Percentiles rank a stretch among this genome's conserved stretches.
Evolutionary conservation across 2,329 filamentous ascomycete genomes (phyloP).

Genomic region (Aspergillus felis): DNA sequence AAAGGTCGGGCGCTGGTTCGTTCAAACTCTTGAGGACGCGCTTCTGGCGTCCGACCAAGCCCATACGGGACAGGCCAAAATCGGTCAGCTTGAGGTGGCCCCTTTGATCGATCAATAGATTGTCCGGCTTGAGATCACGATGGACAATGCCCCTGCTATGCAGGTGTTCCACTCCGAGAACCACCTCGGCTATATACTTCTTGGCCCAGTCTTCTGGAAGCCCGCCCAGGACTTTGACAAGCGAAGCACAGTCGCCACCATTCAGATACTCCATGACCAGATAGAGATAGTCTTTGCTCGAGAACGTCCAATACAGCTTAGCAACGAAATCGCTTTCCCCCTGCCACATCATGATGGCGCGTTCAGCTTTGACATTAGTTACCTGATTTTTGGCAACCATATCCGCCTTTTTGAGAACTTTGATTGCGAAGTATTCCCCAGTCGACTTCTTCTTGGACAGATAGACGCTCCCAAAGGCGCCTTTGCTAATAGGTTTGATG

Average conservation of each 20-base stretch:
- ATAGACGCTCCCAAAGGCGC: conserved; percentile 96
- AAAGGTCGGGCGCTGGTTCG: conserved; percentile 84
- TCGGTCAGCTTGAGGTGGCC: conserved; percentile 96
- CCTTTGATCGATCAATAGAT: conserved; percentile 92
- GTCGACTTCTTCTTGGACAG: conserved; percentile 98
- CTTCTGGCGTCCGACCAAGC: conserved; percentile 92
- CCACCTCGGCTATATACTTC: conserved; percentile 94
- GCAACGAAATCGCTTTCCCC: conserved; percentile 98
- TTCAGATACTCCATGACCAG: conserved; percentile 99
- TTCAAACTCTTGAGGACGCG: conserved; percentile 73
- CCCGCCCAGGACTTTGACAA: conserved; percentile 90
- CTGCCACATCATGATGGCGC: conserved; percentile 99
- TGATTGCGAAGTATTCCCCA: conserved; percentile 97
- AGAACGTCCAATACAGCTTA: conserved; percentile 99
- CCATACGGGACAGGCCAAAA: conserved; percentile 96
- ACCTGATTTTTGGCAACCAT: conserved; percentile 99
- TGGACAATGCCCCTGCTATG: conserved; percentile 95
- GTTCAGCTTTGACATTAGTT: conserved; percentile 96
- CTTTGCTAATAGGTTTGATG: conserved; percentile 98
- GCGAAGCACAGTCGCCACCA: conserved; percentile 90
- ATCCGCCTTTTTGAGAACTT: conserved; percentile 98
- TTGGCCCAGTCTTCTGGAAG: conserved; percentile 96
- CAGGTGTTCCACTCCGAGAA: conserved; percentile 93
- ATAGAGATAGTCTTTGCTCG: conserved; percentile 98
- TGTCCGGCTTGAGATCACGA: conserved; percentile 94